These are phyloP conservation scores for Tetracladium maxilliforme DNA, from an alignment of 2,329 filamentous ascomycete species.

Conservation along the genomic window DNA sequence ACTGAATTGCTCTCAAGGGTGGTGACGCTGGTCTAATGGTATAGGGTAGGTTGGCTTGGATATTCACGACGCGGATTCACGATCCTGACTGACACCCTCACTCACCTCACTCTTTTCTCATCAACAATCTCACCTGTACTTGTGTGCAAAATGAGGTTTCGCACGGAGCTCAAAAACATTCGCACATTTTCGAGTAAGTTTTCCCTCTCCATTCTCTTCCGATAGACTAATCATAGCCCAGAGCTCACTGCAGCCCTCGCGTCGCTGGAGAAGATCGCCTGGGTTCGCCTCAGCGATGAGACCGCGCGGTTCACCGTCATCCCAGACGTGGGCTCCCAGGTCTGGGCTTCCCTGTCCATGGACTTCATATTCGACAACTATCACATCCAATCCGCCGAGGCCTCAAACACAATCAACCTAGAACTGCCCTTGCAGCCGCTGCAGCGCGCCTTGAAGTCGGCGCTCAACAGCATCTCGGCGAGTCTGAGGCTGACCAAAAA, in stretches of 20 bases:
- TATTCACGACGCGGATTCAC: no score
- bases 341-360: constrained; percentile 66
- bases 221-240: constrained; percentile 14
- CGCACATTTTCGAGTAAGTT: constrained; percentile 47
- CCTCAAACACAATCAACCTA: constrained; percentile 83
- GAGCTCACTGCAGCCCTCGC: constrained; percentile 50
- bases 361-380: constrained; percentile 83
- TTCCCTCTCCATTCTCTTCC: background rate
- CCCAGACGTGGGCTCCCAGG: constrained; percentile 85
- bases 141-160: constrained; percentile 48
- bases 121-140: no score
- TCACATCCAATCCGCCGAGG: constrained; percentile 70
- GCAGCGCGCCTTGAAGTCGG: constrained; percentile 83
- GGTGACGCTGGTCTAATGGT: no score
- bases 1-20: no score
- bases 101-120: no score
- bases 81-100: no score
- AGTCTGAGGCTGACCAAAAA: constrained; percentile 87
- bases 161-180: constrained; percentile 50
- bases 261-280: constrained; percentile 30
- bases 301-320: constrained; percentile 90
- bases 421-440: constrained; percentile 83
- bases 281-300: constrained; percentile 62
- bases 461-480: constrained; percentile 65
- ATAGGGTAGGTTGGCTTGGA: no score